Percentiles rank a stretch among this genome's conserved stretches.
Conservation (phyloP, 371 early-diverging fungal genomes). For the Lichtheimia ramosa region DNA sequence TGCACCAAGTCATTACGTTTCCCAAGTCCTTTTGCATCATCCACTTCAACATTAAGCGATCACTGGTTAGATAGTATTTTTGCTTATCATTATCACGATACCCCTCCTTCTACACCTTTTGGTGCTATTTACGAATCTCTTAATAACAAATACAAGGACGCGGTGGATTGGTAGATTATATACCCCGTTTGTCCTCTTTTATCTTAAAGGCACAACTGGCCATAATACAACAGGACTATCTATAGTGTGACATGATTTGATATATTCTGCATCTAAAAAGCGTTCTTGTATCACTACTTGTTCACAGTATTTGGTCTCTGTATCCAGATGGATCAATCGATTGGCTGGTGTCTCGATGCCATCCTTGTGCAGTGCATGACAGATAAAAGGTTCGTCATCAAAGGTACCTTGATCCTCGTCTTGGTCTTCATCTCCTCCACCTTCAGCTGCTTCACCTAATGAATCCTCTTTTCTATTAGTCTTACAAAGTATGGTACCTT, state of each 20-base stretch:
- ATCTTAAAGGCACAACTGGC: constrained; percentile 37
- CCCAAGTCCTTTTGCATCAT: constrained; percentile 9
- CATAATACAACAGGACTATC: constrained; percentile 28
- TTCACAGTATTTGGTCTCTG: background rate
- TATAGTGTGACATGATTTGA: constrained; percentile 15
- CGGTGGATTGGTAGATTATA: too few species aligned
- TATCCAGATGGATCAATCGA: constrained; percentile 17
- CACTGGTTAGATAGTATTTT: constrained; percentile 6
- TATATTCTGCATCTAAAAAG: constrained; percentile 30
- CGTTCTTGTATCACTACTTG: constrained; percentile 25
- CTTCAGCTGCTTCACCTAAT: background rate
- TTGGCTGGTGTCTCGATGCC: constrained; percentile 36
- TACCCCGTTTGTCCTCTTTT: constrained; percentile 8
- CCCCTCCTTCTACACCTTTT: constrained; percentile 1
- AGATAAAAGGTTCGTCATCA: constrained; percentile 7
- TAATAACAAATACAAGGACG: background rate
- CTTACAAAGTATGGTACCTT: background rate
- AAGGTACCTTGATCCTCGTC: constrained; percentile 7
- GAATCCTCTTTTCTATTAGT: background rate
- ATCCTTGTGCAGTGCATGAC: constrained; percentile 20
- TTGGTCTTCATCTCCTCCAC: background rate
- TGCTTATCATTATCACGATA: constrained; percentile 13
- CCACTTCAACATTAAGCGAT: background rate
- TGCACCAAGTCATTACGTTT: constrained; percentile 24
- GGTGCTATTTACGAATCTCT: constrained; percentile 11